Base-by-base conservation (phyloP, 495 filamentous ascomycete species). In the Cenococcum geophilum region DNA sequence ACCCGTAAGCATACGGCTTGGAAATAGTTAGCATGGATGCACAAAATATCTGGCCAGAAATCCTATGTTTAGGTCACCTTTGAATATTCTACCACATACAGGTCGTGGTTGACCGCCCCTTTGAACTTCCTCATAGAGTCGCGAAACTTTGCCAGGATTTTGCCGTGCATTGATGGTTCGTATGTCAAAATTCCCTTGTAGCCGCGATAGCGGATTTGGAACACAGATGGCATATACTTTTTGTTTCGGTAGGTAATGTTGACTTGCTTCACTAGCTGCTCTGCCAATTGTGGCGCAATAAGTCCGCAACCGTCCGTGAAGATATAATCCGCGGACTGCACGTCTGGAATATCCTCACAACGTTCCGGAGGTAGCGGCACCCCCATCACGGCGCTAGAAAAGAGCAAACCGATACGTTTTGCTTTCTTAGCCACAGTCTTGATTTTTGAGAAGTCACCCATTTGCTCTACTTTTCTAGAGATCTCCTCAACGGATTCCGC, bases 111-210 rank as follows among this genome's bases (percentile, higher is more conserved):
- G 14, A 71, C 63, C 3, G 73, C 72, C 14, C 72, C 78, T 34
- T 67, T 73, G 57, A 81, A 76, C 58, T 82, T 81, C 59, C 74
- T 76, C 79, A 82, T 82, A 0, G 79, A 81, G 51, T 79, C 76
- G 48, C 79, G 68, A 62, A 82, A 73, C 56, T 75, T 72, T 14
- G 77, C 68, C 42, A 71, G 59, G 5, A 70, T 70, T 43, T 71
- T 52, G 45, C 65, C 65, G 48, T 60, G 68, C 60, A 81, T 73
- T 8, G 61, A 56, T 1, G 76, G 74, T 52, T 80, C 76, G 10
- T 78, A 48, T 22, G 72, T 79, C 23, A 80, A 70, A 21, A 81
- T 78, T 0, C 79, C 78, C 56, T 81, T 81, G 59, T 81, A 81
- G 6, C 78, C 78, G 1, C 75, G 70, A 60, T 80, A 80, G 42